Conservation (phyloP, 2,329 filamentous ascomycete genomes). For the Colletotrichum siamense region DNA sequence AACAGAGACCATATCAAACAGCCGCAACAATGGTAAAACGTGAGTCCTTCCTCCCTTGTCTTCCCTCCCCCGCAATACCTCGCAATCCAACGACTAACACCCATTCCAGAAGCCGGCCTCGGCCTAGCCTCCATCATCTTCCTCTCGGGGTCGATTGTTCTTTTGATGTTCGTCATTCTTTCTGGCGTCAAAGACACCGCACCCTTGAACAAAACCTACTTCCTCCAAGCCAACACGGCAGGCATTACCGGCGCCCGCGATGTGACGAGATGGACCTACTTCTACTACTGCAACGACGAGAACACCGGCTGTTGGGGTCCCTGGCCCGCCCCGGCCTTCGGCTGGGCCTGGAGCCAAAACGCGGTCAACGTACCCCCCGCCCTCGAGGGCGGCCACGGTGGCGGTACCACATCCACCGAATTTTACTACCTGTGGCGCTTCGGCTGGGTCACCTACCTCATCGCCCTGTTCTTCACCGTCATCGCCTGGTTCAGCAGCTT, state of each 20-base stretch:
- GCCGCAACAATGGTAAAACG: background rate
- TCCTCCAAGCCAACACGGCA: constrained; percentile 79
- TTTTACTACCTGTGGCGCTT: constrained; percentile 91
- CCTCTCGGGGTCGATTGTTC: constrained; percentile 54
- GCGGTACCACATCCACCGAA: constrained; percentile 57
- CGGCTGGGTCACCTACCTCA: constrained; percentile 89
- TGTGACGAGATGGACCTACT: constrained; percentile 87
- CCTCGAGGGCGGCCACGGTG: constrained; percentile 57
- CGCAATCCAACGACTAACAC: background rate
- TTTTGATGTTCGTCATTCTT: constrained; percentile 66
- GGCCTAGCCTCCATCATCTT: constrained; percentile 52
- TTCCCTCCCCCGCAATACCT: background rate
- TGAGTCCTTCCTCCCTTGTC: background rate
- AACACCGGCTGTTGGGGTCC: constrained; percentile 69
- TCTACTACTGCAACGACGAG: constrained; percentile 75
- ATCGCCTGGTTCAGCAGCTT: constrained; percentile 71
- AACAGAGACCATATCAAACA: background rate
- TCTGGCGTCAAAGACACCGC: constrained; percentile 53
- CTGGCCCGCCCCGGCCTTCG: constrained; percentile 70
- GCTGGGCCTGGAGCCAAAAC: constrained; percentile 69
- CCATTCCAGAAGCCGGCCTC: constrained; percentile 42
- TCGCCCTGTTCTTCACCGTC: constrained; percentile 80
- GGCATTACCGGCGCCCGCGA: constrained; percentile 72
- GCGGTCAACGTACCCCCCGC: constrained; percentile 47
- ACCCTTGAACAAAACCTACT: constrained; percentile 79